phyloP scores from a whole-genome alignment of 2,329 filamentous ascomycete species.

The Phaeosphaeriaceae sp. region DNA sequence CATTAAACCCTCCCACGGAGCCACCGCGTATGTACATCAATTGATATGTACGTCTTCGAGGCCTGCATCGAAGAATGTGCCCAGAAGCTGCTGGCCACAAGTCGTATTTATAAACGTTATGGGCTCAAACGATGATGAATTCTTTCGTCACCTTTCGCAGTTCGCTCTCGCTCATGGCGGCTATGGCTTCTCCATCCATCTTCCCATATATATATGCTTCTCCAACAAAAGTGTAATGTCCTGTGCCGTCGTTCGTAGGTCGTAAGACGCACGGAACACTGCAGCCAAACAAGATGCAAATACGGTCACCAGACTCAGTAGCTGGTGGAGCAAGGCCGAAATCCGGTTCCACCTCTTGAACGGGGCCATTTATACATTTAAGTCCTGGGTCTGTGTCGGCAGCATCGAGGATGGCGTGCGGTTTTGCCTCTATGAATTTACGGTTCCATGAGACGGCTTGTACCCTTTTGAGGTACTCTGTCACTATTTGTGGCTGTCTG shows the following conservation, averaged over 20 bases:
- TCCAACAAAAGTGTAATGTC: constrained; percentile 8
- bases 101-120: background rate
- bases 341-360: background rate
- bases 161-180: too few relatives aligned
- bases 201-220: constrained; percentile 15
- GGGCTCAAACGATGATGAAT: too few relatives aligned
- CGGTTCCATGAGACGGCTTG: constrained; percentile 9
- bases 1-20: constrained; percentile 4
- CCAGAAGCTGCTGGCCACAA: background rate
- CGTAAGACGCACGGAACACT: constrained; percentile 14
- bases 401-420: background rate
- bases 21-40: constrained; percentile 8
- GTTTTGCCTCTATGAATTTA: constrained; percentile 1
- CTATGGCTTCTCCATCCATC: constrained; percentile 40
- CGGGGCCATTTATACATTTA: too few relatives aligned
- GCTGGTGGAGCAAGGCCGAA: constrained; percentile 8
- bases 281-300: constrained; percentile 11
- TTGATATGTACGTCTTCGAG: constrained; percentile 5
- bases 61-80: constrained; percentile 4
- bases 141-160: too few relatives aligned
- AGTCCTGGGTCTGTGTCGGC: too few relatives aligned
- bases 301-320: constrained; percentile 1
- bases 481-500: background rate
- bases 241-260: background rate
- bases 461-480: constrained; percentile 6